Base-by-base conservation (phyloP, 2,329 filamentous ascomycete genomes). In the Curvularia verruculosa region DNA sequence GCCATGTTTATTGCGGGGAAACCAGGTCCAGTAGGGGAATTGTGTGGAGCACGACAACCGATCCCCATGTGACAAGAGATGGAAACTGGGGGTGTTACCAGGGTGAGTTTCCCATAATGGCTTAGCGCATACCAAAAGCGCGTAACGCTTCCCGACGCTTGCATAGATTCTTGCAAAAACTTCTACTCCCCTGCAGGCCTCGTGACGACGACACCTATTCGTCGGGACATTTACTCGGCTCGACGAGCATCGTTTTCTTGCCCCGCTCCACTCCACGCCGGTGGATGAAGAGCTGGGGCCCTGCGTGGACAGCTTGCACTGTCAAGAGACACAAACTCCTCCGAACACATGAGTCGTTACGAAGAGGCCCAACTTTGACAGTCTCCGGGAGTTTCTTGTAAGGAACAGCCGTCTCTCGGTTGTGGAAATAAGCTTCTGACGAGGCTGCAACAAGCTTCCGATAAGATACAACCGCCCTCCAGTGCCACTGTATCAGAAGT, bases 111-210 rank as follows among this genome's bases (percentile, higher is more conserved):
- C 58, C 39, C 2, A 3, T 45, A 12, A 21, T 5, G 49, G 52
- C n/a, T 34, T 61, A 55, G 52, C 43, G 44, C 37, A 31, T 36
- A 29, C 52, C 37, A 12, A 43, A 60, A 44, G 21, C 7, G 31
- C 26, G 45, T n/a, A 55, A 23, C 21, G 31, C 31, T 31, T 37
- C n/a, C 60, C 47, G 60, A 56, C 50, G 55, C 61, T 55, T 63
- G 55, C 37, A 37, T 53, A 39, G 46, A 51, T 43, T 39, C 41
- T 34, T 43, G 43, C 41, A 49, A 59, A 59, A 58, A 46, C 46
- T 62, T 40, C 53, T 37, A 37, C 19, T 48, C 46, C 34, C 37
- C 28, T 19, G 26, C 28, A 34, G 43, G 45, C 56, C 59, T 60
- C 59, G 56, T 61, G 47, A 56, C 59, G 59, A 52, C 44, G 43